Conservation (phyloP, 306 rosid species). For the Notholithocarpus densiflorus region DNA sequence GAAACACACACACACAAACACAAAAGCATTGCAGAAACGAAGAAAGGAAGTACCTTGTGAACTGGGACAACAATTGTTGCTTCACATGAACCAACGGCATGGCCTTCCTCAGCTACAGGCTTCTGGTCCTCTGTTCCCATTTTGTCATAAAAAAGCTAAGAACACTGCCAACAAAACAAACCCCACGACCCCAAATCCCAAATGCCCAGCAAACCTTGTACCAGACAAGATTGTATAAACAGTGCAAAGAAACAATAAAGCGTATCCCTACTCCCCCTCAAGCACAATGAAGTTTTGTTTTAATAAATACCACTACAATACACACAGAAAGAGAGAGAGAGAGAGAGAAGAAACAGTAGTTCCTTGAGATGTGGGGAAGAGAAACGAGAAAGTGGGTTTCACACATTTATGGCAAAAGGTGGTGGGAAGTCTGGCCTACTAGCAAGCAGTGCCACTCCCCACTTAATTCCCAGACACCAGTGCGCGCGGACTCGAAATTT, state of each 20-base stretch:
- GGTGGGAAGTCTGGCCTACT: conserved; percentile 35
- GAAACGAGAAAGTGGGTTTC: background rate
- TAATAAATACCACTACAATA: background rate
- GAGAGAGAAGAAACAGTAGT: background rate
- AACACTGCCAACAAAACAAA: conserved; percentile 19
- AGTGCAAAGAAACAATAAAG: too few species aligned
- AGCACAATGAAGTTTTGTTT: too few species aligned
- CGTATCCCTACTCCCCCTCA: too few species aligned
- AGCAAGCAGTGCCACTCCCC: conserved; percentile 25
- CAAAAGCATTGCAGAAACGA: background rate
- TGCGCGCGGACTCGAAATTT: conserved; percentile 15
- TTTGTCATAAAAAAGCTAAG: conserved; percentile 15
- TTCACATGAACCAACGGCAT: conserved; percentile 26
- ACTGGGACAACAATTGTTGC: conserved; percentile 35
- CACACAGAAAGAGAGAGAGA: background rate
- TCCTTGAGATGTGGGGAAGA: background rate
- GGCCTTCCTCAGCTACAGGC: conserved; percentile 24
- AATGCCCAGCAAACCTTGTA: too few species aligned
- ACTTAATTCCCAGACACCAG: conserved; percentile 9
- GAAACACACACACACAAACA: background rate
- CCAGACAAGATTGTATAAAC: too few species aligned
- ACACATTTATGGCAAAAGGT: conserved; percentile 39
- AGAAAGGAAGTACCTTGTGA: conserved; percentile 42
- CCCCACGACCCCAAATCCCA: background rate
- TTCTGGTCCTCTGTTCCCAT: conserved; percentile 48